These are phyloP conservation scores for Erucastrum elatum DNA, from an alignment of 345 rosid species.

Conservation along the genomic window DNA sequence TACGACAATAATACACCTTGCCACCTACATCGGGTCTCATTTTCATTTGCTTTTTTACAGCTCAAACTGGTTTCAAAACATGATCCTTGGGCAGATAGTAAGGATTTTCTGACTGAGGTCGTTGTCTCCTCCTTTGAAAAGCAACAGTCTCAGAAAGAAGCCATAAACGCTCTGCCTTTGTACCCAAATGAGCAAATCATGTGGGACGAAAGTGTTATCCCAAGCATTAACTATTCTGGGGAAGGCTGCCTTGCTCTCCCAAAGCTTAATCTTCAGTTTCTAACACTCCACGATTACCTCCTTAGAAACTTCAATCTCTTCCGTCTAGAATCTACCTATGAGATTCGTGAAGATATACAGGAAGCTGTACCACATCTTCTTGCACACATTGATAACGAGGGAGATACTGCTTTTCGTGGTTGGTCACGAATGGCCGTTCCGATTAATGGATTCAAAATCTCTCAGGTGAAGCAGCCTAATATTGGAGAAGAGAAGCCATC, in stretches of 20 bases:
- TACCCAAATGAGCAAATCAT: constrained; percentile 99
- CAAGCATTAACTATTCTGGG: constrained; percentile 98
- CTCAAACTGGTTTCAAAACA: constrained; percentile 80
- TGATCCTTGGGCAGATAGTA: constrained; percentile 88
- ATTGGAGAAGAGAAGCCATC: constrained; percentile 98
- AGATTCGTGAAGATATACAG: constrained; percentile 99
- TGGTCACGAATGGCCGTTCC: constrained; percentile 99
- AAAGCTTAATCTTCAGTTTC: constrained; percentile 90
- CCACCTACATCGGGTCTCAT: constrained; percentile 20
- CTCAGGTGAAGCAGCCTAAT: constrained; percentile 89
- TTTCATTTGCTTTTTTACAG: constrained; percentile 45
- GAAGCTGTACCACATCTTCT: constrained; percentile 97
- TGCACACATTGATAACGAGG: constrained; percentile 82
- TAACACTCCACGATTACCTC: constrained; percentile 97
- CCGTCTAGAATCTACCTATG: constrained; percentile 97
- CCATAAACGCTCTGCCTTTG: constrained; percentile 96
- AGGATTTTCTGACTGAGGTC: constrained; percentile 88
- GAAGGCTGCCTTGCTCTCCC: constrained; percentile 99
- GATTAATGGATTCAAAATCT: constrained; percentile 66
- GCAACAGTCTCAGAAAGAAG: constrained; percentile 95
- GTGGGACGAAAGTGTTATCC: constrained; percentile 99
- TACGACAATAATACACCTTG: constrained; percentile 10
- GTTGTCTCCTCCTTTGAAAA: constrained; percentile 91
- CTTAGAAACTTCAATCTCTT: constrained; percentile 94
- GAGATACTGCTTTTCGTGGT: constrained; percentile 91